Evolutionary conservation across 164 flowering plant genomes (phyloP).

Genomic region (Brasenia schreberi): DNA sequence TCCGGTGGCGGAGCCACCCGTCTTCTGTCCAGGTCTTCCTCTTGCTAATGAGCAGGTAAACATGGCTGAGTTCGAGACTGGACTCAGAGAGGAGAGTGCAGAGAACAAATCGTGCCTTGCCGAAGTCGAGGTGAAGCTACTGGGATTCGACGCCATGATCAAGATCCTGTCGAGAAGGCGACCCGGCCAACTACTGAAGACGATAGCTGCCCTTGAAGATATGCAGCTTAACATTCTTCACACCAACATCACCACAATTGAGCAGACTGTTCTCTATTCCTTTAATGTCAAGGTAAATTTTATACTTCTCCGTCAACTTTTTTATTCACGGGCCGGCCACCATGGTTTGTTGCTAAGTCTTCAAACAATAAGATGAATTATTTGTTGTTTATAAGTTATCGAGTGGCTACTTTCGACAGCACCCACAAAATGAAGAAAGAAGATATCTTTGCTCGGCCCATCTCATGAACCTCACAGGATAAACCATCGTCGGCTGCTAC

Average conservation of each 20-base stretch:
- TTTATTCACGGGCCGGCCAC: too few relatives aligned
- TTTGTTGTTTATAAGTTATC: too few relatives aligned
- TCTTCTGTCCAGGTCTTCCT: conserved; percentile 1
- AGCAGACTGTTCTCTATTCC: conserved; percentile 34
- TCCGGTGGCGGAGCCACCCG: conserved; percentile 14
- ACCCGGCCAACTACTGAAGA: conserved; percentile 30
- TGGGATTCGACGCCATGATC: conserved; percentile 41
- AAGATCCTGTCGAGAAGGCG: conserved; percentile 33
- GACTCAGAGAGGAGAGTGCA: conserved; percentile 5
- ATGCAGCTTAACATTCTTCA: conserved; percentile 42
- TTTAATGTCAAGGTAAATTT: conserved; percentile 47
- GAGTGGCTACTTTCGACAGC: too few relatives aligned
- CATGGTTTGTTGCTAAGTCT: too few relatives aligned
- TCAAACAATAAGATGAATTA: too few relatives aligned
- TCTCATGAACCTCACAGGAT: too few relatives aligned
- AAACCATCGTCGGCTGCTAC: too few relatives aligned
- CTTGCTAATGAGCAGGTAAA: not conserved
- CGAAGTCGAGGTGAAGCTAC: conserved; percentile 30
- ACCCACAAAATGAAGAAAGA: too few relatives aligned
- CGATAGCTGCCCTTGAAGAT: conserved; percentile 39
- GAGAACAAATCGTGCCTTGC: conserved; percentile 18
- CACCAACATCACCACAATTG: conserved; percentile 36
- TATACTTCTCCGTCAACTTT: too few relatives aligned
- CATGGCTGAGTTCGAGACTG: not conserved
- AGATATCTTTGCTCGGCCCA: too few relatives aligned